Conservation (phyloP, 139 green algal genomes). For the Marvania coccoides region DNA sequence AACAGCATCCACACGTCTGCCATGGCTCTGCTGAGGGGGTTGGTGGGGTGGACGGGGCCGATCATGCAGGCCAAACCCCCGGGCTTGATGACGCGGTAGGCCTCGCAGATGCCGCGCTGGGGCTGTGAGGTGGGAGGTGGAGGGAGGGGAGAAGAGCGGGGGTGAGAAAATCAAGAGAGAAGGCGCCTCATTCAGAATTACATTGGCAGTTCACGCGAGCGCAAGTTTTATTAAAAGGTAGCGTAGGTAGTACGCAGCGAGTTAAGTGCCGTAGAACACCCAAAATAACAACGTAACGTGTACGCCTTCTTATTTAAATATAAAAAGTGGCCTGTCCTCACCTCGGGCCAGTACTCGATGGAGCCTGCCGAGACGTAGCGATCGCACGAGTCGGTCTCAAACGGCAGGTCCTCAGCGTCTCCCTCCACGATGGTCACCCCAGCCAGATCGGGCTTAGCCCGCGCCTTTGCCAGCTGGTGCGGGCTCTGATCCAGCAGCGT, state of each 20-base stretch:
- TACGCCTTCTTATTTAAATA: background rate
- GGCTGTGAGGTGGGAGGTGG: too few relatives aligned
- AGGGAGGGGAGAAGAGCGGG: too few relatives aligned
- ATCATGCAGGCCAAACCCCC: slow-evolving; percentile 89
- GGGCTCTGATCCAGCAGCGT: slow-evolving; percentile 92
- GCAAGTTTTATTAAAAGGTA: too few relatives aligned
- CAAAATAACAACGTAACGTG: too few relatives aligned
- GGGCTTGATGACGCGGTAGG: slow-evolving; percentile 87
- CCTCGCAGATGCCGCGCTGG: slow-evolving; percentile 43
- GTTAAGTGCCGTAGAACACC: too few relatives aligned
- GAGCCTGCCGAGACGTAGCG: slow-evolving; percentile 86
- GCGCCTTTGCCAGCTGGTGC: slow-evolving; percentile 88
- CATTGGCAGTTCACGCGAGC: too few relatives aligned
- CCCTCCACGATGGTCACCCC: slow-evolving; percentile 89
- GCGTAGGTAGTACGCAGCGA: too few relatives aligned
- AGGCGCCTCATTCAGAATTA: too few relatives aligned
- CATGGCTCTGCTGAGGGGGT: slow-evolving; percentile 73
- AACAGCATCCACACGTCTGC: slow-evolving; percentile 96
- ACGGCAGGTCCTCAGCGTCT: slow-evolving; percentile 90
- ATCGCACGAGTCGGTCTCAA: slow-evolving; percentile 80
- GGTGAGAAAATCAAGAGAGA: too few relatives aligned
- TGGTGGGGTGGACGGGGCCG: slow-evolving; percentile 86
- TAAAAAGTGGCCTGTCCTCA: too few relatives aligned
- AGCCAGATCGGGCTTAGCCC: slow-evolving; percentile 74
- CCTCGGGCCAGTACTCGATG: slow-evolving; percentile 95